phyloP scores from a whole-genome alignment of 768 basidiomycete species.

The Agrocybe chaxingu region DNA sequence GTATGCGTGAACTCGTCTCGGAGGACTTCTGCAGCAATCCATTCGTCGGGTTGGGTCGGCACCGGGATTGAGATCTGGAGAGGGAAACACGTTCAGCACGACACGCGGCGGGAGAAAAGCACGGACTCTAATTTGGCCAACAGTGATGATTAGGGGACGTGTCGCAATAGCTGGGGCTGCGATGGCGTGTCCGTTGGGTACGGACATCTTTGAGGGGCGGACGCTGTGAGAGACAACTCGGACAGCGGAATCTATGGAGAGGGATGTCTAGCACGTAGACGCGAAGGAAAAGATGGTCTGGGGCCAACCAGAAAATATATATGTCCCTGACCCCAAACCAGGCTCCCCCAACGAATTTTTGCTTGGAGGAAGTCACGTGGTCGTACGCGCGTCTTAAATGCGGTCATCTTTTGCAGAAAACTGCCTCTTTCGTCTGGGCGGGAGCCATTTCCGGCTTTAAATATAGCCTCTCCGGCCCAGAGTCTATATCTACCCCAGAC shows the following conservation, averaged over 20 bases:
- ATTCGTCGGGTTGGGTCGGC: slow-evolving; percentile 74
- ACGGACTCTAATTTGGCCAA: slow-evolving; percentile 52
- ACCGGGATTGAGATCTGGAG: slow-evolving; percentile 82
- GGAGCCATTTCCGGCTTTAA: no score
- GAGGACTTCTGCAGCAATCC: slow-evolving; percentile 91
- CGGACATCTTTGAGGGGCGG: slow-evolving; percentile 32
- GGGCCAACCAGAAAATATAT: slow-evolving; percentile 29
- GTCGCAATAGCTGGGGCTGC: slow-evolving; percentile 35
- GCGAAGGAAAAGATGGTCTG: slow-evolving; percentile 17
- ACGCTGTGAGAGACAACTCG: slow-evolving; percentile 21
- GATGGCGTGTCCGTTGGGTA: slow-evolving; percentile 35
- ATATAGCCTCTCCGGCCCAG: no score
- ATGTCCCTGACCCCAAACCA: slow-evolving; percentile 41
- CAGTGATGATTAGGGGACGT: slow-evolving; percentile 46
- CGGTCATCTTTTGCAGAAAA: no score
- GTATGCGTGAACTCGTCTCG: slow-evolving; percentile 82
- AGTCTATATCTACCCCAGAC: no score
- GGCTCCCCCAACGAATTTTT: slow-evolving; percentile 42
- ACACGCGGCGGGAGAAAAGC: slow-evolving; percentile 8
- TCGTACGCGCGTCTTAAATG: slow-evolving; percentile 15
- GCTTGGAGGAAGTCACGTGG: slow-evolving; percentile 29
- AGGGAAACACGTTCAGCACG: slow-evolving; percentile 5
- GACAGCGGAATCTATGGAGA: slow-evolving; percentile 18
- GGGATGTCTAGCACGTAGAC: slow-evolving; percentile 22
- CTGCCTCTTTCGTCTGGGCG: no score